Evolutionary conservation across 2,329 filamentous ascomycete species (phyloP).

Genomic region (Fusarium sp.): DNA sequence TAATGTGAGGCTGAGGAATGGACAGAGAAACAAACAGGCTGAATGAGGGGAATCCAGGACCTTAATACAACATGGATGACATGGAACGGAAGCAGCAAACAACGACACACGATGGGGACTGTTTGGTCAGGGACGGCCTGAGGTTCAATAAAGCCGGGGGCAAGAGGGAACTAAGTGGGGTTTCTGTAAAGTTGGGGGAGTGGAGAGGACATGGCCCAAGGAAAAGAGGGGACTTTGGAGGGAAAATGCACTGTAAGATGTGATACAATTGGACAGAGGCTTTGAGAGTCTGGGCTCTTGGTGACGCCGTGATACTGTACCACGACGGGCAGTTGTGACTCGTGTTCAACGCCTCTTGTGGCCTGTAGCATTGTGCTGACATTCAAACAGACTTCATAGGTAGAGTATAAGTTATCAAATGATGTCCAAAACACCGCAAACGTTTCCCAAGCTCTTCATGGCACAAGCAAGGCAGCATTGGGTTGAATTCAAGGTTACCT

Average conservation of each 20-base stretch:
- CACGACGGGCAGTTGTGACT: slow-evolving; percentile 21
- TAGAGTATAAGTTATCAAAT: background rate
- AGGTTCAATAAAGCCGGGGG: slow-evolving; percentile 29
- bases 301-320: slow-evolving; percentile 40
- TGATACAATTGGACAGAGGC: slow-evolving; percentile 15
- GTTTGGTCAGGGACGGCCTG: slow-evolving; percentile 30
- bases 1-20: slow-evolving; percentile 12
- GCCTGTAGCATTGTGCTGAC: background rate
- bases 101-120: slow-evolving; percentile 31
- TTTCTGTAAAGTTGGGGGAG: slow-evolving; percentile 34
- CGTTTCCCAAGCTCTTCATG: slow-evolving; percentile 8
- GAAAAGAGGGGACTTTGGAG: slow-evolving; percentile 32
- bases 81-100: slow-evolving; percentile 27
- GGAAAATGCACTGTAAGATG: slow-evolving; percentile 15
- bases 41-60: slow-evolving; percentile 31
- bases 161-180: slow-evolving; percentile 33
- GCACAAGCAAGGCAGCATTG: background rate
- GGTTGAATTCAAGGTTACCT: background rate
- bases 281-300: slow-evolving; percentile 12
- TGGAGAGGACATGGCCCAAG: slow-evolving; percentile 26
- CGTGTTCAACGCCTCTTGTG: slow-evolving; percentile 29
- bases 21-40: slow-evolving; percentile 15
- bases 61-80: slow-evolving; percentile 25
- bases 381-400: background rate
- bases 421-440: slow-evolving; percentile 17